Base-by-base conservation (phyloP, 768 basidiomycete genomes). In the Chiua virens region DNA sequence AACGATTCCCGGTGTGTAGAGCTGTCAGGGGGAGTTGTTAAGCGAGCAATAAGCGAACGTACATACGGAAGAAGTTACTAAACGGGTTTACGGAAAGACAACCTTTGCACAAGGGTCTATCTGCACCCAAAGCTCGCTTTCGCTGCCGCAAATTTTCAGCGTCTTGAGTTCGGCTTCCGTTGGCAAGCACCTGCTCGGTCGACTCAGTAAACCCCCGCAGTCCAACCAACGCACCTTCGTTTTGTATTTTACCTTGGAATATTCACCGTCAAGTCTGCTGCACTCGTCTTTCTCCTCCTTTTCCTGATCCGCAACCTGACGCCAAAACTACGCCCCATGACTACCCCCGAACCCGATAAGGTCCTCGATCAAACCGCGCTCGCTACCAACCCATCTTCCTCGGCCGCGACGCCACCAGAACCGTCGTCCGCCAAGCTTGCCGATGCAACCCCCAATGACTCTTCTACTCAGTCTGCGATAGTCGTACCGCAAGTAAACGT, bases 401-500 rank as follows among this genome's bases (percentile, higher is more conserved):
- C 40, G 6, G 27, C 52, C 3, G 15, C 42, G 17, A 25, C 40
- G 22, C 54, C 55, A 27, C 51, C 49, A n/a, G 46, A 48, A 3
- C 45, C 43, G 4, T 28, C 54, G n/a, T 18, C 46, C n/a, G 11
- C 47, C 53, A 57, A 58, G 40, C 38, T 41, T n/a, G 8, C 42
- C 22, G 48, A 50, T 41, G 21, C 55, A 34, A 34, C 49, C 11
- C 28, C 58, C 13, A 55, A 58, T 41, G 53, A 55, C 28, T 21
- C 50, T 22, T 35, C 64, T 30, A 9, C 52, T 21, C 48, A 52
- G 23, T 8, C 48, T 20, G 44, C 55, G 42, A 42, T 69, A 44
- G 51, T 59, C 22, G 71, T 70, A 37, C 68, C 68, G 4, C 69
- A 71, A 32, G 70, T 70, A 18, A 70, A 70, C 49, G 66, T 70